Evolutionary conservation across 345 rosid species (phyloP).

Genomic region (Citrus glauca): DNA sequence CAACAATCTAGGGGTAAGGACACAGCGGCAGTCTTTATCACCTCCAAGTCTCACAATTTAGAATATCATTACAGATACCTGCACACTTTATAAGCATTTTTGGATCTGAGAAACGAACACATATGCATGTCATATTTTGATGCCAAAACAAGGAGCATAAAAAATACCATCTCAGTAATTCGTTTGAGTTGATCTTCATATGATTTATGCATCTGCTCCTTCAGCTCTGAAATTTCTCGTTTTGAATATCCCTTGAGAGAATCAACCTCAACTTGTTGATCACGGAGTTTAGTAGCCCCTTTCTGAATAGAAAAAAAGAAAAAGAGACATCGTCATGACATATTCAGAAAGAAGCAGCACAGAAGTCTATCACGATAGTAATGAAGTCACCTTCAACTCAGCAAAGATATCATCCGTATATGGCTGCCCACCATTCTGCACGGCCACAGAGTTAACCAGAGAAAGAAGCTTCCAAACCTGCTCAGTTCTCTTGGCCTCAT

Average conservation of each 20-base stretch:
- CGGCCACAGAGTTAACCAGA: constrained; percentile 48
- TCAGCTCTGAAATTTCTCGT: constrained; percentile 48
- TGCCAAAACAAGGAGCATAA: neutral
- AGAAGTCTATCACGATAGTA: neutral
- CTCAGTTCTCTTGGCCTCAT: constrained; percentile 44
- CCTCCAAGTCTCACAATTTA: neutral
- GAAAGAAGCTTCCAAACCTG: constrained; percentile 68
- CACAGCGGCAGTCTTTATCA: neutral
- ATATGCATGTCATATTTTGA: neutral
- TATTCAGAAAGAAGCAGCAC: neutral
- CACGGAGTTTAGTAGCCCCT: constrained; percentile 63
- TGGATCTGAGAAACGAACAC: neutral
- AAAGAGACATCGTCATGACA: neutral
- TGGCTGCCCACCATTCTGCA: constrained; percentile 65
- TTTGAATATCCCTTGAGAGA: constrained; percentile 56
- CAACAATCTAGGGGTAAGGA: neutral
- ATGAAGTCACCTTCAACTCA: constrained; percentile 52
- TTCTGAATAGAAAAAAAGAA: constrained; percentile 32
- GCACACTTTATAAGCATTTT: neutral
- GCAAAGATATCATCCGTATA: constrained; percentile 70
- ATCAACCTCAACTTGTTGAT: constrained; percentile 58
- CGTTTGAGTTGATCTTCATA: constrained; percentile 65
- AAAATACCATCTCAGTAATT: constrained; percentile 61
- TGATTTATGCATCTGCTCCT: constrained; percentile 54
- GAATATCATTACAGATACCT: neutral